Conservation (phyloP, 805 yeast species). For the Saccharomyces jurei region DNA sequence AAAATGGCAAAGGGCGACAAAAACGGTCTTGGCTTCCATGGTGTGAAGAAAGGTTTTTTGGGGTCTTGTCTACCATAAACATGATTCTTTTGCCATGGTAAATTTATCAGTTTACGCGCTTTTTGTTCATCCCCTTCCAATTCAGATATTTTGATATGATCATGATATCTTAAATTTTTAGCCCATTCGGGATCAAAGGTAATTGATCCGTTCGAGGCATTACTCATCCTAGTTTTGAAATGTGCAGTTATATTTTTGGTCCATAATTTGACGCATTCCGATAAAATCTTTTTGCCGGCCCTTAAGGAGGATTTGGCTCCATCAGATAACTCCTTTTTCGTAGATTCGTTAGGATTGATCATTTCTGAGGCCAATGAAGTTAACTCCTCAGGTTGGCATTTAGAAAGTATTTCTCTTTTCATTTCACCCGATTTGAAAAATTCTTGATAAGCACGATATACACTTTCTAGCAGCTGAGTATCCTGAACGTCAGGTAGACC, state of each 20-base stretch:
- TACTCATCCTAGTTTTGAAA: slow-evolving; percentile 23
- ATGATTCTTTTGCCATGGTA: slow-evolving; percentile 75
- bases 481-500: slow-evolving; percentile 20
- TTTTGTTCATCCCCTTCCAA: slow-evolving; percentile 43
- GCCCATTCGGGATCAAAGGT: slow-evolving; percentile 48
- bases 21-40: slow-evolving; percentile 93
- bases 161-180: slow-evolving; percentile 36
- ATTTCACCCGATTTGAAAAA: slow-evolving; percentile 18
- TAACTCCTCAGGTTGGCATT: slow-evolving; percentile 11
- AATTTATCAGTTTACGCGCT: slow-evolving; percentile 38
- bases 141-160: slow-evolving; percentile 36
- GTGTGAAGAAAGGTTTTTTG: slow-evolving; percentile 80
- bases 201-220: slow-evolving; percentile 20
- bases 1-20: slow-evolving; percentile 85
- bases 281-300: slow-evolving; percentile 20
- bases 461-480: slow-evolving; percentile 15
- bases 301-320: slow-evolving; percentile 19
- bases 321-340: slow-evolving; percentile 20
- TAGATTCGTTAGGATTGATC: slow-evolving; percentile 15
- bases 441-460: slow-evolving; percentile 19
- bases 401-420: slow-evolving; percentile 5
- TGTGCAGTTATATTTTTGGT: slow-evolving; percentile 23
- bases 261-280: slow-evolving; percentile 20
- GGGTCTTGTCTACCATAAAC: slow-evolving; percentile 76
- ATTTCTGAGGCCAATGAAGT: slow-evolving; percentile 9